Base-by-base conservation (phyloP, 495 filamentous ascomycete genomes). In the Penicillium tannophilum region DNA sequence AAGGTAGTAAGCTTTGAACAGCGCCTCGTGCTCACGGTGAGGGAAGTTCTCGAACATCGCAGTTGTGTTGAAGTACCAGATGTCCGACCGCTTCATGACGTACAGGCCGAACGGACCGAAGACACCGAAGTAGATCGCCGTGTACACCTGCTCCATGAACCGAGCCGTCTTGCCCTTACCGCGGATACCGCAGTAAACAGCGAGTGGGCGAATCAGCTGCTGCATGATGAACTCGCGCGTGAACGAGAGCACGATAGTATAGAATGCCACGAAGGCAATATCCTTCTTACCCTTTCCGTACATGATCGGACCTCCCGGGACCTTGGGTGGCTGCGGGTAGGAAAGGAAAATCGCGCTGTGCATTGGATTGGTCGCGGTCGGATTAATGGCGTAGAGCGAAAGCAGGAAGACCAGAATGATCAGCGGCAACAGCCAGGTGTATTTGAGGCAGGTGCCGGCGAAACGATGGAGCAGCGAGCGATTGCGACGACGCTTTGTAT, bases 111-210 rank as follows among this genome's bases (percentile, higher is more conserved):
- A 86, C 1, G 95, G 94, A 6, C 92, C 91, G 55, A 96, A 86
- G 53, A 97, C 66, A 10, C 74, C 85, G 67, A 97, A 97, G 79
- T 98, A 98, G 31, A 97, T 79, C n/a, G 92, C 94, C 2, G 93
- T 97, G 78, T 98, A 98, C 63, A 90, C 84, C 74, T 98, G 94
- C 73, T 98, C 94, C 91, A 97, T 95, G 81, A 96, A 98, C 16
- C 94, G 87, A 10, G 89, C 82, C 52, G 93, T 90, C 77, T 97
- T 98, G 44, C 83, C 85, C 31, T 87, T 84, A 48, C 83, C 84
- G 44, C 76, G 83, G 63, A 98, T 86, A 4, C 92, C 91, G 50
- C 76, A 84, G 56, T 77, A 79, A 26, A 85, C 76, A 4, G 92
- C 93, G 63, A 91, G 72, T 0, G 91, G 94, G 6, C 90, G 89